Base-by-base conservation (phyloP, 495 filamentous ascomycete species). In the Pyrenula massariospora region DNA sequence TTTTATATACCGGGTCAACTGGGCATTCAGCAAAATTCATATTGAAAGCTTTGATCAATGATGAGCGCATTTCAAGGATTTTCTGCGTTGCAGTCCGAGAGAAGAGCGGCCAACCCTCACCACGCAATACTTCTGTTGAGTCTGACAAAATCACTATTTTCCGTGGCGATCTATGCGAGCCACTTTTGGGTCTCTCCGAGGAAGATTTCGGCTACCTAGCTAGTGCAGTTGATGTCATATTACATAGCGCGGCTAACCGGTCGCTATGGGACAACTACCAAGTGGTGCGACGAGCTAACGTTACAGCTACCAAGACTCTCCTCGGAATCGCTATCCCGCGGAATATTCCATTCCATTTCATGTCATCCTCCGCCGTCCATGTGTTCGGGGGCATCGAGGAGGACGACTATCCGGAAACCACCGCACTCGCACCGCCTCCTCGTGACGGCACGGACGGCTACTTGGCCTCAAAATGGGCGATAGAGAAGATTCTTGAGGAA, bases 241-340 rank as follows among this genome's bases (percentile, higher is more conserved):
- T 81, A 20, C 77, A 81, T 58, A 67, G 63, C 54, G 77, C 73
- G 24, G 70, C 72, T 5, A 64, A 66, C 11, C 59, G 67, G 2
- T 75, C 72, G 1, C 70, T 71, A 62, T 57, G 66, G 57, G 66
- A 77, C 42, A 62, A 59, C 1, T 81, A 79, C 66, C 22, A 56
- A 3, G 49, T 61, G 0, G 60, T 80, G 0, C 62, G 66, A 0
- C 21, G 24, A 0, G 23, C 49, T 52, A 81, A 81, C 54, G 54
- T 77, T 2, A 20, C 54, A 0, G 57, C 73, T 0, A 76, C 70
- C 3, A 59, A 60, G 21, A 65, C 70, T 19, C 61, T 79, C 0
- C 52, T 68, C 3, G 42, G 57, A 8, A 25, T 76, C 0, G 67
- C 67, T 1, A 49, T 59, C 0, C 52, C 60, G 1, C 64, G 68